phyloP scores from a whole-genome alignment of 2,329 filamentous ascomycete species.

The Cercospora citrullina region DNA sequence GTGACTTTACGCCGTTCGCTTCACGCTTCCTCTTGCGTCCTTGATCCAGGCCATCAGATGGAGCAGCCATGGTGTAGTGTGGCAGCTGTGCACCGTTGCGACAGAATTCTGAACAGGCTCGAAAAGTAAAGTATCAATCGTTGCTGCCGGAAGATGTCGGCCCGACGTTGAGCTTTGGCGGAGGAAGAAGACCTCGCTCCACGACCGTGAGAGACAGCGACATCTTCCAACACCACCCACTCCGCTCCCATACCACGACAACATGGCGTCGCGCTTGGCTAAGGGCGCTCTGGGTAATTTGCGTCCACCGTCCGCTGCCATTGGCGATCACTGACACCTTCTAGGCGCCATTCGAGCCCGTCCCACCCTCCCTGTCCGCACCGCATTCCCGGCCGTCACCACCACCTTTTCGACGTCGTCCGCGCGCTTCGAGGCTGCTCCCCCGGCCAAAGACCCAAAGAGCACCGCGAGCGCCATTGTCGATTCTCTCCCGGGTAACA shows the following conservation, averaged over 20 bases:
- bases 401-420: slow-evolving; percentile 66
- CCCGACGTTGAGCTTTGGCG: slow-evolving; percentile 9
- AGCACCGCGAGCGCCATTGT: slow-evolving; percentile 95
- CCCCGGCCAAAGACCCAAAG: slow-evolving; percentile 86
- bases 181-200: slow-evolving; percentile 3
- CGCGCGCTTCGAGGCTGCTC: slow-evolving; percentile 53
- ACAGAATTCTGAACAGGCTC: slow-evolving; percentile 6
- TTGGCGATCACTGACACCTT: slow-evolving; percentile 36
- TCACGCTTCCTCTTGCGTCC: slow-evolving; percentile 49
- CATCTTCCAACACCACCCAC: slow-evolving; percentile 19
- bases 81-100: neutral
- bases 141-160: slow-evolving; percentile 13
- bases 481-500: slow-evolving; percentile 89
- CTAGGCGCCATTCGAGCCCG: slow-evolving; percentile 78
- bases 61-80: slow-evolving; percentile 39
- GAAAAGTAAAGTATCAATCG: slow-evolving; percentile 5
- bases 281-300: slow-evolving; percentile 90
- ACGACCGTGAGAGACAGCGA: slow-evolving; percentile 15
- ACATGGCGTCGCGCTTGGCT: slow-evolving; percentile 97
- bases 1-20: slow-evolving; percentile 30
- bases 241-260: slow-evolving; percentile 50
- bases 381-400: slow-evolving; percentile 72
- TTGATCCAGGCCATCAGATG: slow-evolving; percentile 30
- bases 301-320: slow-evolving; percentile 8
- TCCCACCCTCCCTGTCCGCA: slow-evolving; percentile 69